Evolutionary conservation across 176 grass and related monocot genomes (phyloP).

Genomic region (Hsuehochloa calcarea): DNA sequence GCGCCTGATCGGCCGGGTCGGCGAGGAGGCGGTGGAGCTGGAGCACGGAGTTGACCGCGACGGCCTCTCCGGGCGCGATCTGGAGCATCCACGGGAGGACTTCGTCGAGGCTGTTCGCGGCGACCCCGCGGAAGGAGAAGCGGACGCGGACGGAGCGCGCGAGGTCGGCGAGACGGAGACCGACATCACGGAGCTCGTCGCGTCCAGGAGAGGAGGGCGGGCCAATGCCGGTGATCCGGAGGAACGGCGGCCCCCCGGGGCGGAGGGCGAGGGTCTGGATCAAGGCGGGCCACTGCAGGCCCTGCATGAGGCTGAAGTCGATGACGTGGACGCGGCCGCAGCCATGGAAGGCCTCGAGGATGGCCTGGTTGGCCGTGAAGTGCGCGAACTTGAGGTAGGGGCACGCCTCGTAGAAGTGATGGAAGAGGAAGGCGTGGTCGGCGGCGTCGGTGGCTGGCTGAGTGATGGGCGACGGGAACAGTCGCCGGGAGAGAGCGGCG

Average conservation of each 20-base stretch:
- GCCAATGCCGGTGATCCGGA: conserved; percentile 92
- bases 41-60: conserved; percentile 85
- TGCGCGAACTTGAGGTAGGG: conserved; percentile 98
- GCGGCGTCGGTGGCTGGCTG: not conserved
- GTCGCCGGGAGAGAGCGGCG: conserved; percentile 58
- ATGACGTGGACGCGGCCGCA: conserved; percentile 64
- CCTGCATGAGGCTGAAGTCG: conserved; percentile 96
- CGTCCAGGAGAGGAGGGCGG: conserved; percentile 61
- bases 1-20: conserved; percentile 31
- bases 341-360: conserved; percentile 82
- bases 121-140: conserved; percentile 88
- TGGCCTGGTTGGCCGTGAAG: conserved; percentile 96
- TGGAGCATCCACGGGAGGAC: conserved; percentile 89
- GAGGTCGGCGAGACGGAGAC: conserved; percentile 75
- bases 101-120: conserved; percentile 71
- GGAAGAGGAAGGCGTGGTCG: conserved; percentile 60
- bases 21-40: conserved; percentile 82
- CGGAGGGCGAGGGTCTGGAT: conserved; percentile 90
- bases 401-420: conserved; percentile 93
- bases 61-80: conserved; percentile 57
- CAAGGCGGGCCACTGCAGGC: conserved; percentile 89
- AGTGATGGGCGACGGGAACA: conserved; percentile 41
- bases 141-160: conserved; percentile 72
- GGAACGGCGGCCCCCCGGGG: conserved; percentile 70
- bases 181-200: conserved; percentile 83